Evolutionary conservation across 2,329 filamentous ascomycete species (phyloP).

Genomic region (Cyclaneusma minus): DNA sequence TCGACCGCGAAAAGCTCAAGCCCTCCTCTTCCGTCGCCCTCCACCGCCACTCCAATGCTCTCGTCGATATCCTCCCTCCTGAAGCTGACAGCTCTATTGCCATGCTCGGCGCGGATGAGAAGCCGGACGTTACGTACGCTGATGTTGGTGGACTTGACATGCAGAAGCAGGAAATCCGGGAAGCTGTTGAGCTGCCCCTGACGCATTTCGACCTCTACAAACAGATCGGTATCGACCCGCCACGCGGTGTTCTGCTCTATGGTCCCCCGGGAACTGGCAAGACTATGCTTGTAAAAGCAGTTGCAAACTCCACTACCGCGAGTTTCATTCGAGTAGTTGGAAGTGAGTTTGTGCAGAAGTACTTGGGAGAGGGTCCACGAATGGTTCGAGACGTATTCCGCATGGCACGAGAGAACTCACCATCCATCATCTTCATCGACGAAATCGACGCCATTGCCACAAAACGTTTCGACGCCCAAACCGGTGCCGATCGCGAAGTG

Average conservation of each 20-base stretch:
- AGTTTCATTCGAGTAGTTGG: slow-evolving; percentile 97
- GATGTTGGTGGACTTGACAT: slow-evolving; percentile 97
- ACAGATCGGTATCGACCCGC: slow-evolving; percentile 97
- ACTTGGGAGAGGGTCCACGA: slow-evolving; percentile 88
- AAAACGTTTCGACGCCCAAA: slow-evolving; percentile 98
- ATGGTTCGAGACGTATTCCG: slow-evolving; percentile 99
- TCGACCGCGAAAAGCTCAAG: slow-evolving; percentile 96
- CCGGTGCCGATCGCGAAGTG: slow-evolving; percentile 92
- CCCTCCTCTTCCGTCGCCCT: slow-evolving; percentile 94
- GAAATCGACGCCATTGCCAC: slow-evolving; percentile 98
- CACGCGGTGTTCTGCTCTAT: slow-evolving; percentile 88
- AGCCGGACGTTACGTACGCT: slow-evolving; percentile 94
- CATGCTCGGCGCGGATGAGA: slow-evolving; percentile 93
- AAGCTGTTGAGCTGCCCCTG: slow-evolving; percentile 90
- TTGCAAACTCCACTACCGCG: slow-evolving; percentile 94
- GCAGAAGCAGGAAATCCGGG: slow-evolving; percentile 99
- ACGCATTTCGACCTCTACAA: slow-evolving; percentile 98
- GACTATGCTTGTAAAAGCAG: slow-evolving; percentile 95
- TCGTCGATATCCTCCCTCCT: slow-evolving; percentile 96
- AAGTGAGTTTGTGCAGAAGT: slow-evolving; percentile 98
- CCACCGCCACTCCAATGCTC: slow-evolving; percentile 93
- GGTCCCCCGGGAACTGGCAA: slow-evolving; percentile 93
- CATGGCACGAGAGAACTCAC: slow-evolving; percentile 97
- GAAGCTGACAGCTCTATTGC: slow-evolving; percentile 98
- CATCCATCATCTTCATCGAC: slow-evolving; percentile 98